Base-by-base conservation (phyloP, 2,329 filamentous ascomycete genomes). In the Malbranchea cinnamomea region DNA sequence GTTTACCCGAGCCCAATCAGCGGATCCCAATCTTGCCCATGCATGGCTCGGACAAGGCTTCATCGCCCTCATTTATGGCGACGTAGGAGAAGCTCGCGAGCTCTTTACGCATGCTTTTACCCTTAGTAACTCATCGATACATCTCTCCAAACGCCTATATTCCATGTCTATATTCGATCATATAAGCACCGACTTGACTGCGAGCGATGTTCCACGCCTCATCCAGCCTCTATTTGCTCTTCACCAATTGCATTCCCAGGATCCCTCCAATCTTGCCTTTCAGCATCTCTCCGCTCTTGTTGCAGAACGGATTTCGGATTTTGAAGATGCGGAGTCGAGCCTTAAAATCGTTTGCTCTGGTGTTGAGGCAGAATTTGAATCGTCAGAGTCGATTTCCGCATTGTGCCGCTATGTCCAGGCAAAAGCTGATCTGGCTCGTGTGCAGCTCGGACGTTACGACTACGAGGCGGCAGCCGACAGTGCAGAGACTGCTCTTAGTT, bases 21-120 rank as follows among this genome's bases (percentile, higher is more conserved):
- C 80, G 3, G 91, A 98, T 49, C 89, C 91, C 0, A 87, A 94
- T 40, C 93, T 87, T 47, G 75, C 84, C 0, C 74, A 87, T 46
- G 87, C 85, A 10, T 98, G 89, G 91, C 62, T 95, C 5, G 89
- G 89, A 1, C 87, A 95, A 54, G 87, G 82, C 1, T 67, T 93
- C 15, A 67, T 95, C 30, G 84, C 89, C 3, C 63, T 85, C 10
- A 59, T 87, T 16, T 68, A 71, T 28, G 84, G 81, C 2, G 77
- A 92, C 37, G 43, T 59, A 0, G 73, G 70, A 37, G 84, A 94
- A 54, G 85, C 87, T 1, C 68, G 82, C 13, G 74, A 75, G 7
- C 68, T 95, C 6, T 93, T 94, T 48, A 85, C 81, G 1, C 89
- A 98, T 49, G 87, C 89, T 1, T 89, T 93, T 60, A 85, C 92